phyloP scores from a whole-genome alignment of 305 asterid genomes.

The Rubia balearica region DNA sequence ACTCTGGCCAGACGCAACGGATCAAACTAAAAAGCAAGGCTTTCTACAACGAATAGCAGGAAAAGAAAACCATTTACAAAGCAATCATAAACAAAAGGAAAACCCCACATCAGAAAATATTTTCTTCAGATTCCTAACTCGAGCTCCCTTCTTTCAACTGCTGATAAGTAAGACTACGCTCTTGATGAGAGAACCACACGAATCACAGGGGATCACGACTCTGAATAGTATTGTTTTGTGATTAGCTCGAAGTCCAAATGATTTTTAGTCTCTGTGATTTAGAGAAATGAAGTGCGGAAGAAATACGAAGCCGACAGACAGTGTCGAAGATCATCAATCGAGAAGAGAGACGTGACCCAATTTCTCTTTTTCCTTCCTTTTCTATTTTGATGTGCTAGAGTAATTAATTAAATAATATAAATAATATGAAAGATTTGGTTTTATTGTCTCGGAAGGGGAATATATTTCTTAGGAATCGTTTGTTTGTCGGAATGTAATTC shows the following conservation, averaged over 20 bases:
- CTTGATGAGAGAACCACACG: constrained; percentile 4
- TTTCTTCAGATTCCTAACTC: background rate
- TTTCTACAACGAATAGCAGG: background rate
- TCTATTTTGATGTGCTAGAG: background rate
- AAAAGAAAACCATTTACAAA: background rate
- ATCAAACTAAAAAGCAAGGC: constrained; percentile 7
- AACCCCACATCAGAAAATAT: background rate
- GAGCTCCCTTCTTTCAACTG: background rate
- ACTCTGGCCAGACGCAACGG: constrained; percentile 16
- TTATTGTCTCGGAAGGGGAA: no score
- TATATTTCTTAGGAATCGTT: no score
- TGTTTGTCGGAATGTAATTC: no score
- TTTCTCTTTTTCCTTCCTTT: background rate
- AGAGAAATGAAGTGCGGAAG: background rate
- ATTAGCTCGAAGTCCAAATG: background rate
- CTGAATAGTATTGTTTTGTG: background rate
- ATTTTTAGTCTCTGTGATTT: background rate
- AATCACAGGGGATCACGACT: background rate
- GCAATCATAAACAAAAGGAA: background rate
- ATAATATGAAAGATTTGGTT: no score
- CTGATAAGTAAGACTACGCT: no score
- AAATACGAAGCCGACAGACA: background rate
- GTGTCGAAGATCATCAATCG: background rate
- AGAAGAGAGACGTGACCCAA: background rate
- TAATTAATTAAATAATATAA: no score